A percentile compares a stretch with the other conserved stretches of the same genome.
Conservation (phyloP, 2,329 filamentous ascomycete species). For the Coniochaeta prunicola region DNA sequence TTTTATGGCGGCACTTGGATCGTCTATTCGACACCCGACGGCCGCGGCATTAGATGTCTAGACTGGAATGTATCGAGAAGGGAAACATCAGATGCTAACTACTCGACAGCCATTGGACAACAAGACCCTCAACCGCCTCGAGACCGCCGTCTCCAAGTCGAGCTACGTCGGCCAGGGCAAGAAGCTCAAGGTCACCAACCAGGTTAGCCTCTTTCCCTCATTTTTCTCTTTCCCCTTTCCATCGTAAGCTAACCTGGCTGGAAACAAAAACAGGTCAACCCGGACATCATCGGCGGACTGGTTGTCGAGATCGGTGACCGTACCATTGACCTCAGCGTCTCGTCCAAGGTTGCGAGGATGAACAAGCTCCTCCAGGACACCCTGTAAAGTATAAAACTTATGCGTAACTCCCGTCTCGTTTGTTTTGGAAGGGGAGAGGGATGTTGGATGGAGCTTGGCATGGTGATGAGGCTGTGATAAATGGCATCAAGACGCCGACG, state of each 20-base stretch:
- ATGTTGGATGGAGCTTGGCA: neutral
- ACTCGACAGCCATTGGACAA: slow-evolving; percentile 66
- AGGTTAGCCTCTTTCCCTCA: slow-evolving; percentile 42
- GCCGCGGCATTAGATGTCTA: neutral
- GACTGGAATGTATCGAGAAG: neutral
- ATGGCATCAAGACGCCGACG: slow-evolving; percentile 5
- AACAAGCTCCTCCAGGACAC: slow-evolving; percentile 98
- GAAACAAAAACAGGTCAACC: slow-evolving; percentile 77
- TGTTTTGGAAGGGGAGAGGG: neutral
- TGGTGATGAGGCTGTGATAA: slow-evolving; percentile 18
- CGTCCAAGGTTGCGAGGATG: slow-evolving; percentile 91
- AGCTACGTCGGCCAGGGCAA: slow-evolving; percentile 82
- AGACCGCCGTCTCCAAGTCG: slow-evolving; percentile 84
- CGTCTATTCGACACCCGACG: neutral
- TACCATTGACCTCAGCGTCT: slow-evolving; percentile 95
- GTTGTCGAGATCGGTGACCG: slow-evolving; percentile 95
- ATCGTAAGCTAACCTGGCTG: slow-evolving; percentile 7
- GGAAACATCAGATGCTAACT: slow-evolving; percentile 2
- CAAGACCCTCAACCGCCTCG: slow-evolving; percentile 79
- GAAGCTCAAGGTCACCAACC: slow-evolving; percentile 94
- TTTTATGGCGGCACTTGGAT: too few species aligned
- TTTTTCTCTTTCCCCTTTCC: neutral
- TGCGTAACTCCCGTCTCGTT: slow-evolving; percentile 13
- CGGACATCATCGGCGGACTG: slow-evolving; percentile 88
- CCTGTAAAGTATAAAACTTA: slow-evolving; percentile 65